phyloP scores from a whole-genome alignment of 768 basidiomycete species.

The Suillus subalutaceus region DNA sequence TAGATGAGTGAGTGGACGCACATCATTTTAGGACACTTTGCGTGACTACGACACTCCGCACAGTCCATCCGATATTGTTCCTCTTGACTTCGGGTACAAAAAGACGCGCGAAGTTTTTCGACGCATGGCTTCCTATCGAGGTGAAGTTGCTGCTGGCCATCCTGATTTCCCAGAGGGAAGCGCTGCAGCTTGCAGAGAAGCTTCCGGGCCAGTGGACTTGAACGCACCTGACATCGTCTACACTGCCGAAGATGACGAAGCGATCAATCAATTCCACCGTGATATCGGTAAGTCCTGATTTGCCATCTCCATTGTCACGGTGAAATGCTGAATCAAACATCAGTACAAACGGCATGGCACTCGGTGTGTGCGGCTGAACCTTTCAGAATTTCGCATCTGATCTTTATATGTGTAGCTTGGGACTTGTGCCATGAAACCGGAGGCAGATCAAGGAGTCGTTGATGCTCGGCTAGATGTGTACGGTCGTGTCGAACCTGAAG shows the following conservation, averaged over 20 bases:
- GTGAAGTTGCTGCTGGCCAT: constrained; percentile 31
- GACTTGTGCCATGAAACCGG: constrained; percentile 70
- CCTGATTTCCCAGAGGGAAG: constrained; percentile 32
- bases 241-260: constrained; percentile 37
- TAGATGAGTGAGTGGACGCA: constrained; percentile 41
- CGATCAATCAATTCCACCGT: constrained; percentile 32
- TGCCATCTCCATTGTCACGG: background rate
- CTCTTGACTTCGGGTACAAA: constrained; percentile 32
- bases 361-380: constrained; percentile 24
- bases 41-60: background rate
- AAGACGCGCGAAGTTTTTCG: constrained; percentile 29
- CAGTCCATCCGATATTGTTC: constrained; percentile 31
- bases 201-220: constrained; percentile 24
- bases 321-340: background rate
- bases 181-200: constrained; percentile 26
- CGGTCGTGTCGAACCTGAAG: constrained; percentile 56
- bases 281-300: constrained; percentile 17
- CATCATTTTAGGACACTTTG: background rate
- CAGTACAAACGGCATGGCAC: constrained; percentile 37
- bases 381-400: background rate
- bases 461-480: constrained; percentile 66
- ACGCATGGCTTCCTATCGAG: constrained; percentile 46
- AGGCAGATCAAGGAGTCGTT: constrained; percentile 60
- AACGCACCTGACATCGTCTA: constrained; percentile 35
- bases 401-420: constrained; percentile 45